Evolutionary conservation across 2,329 filamentous ascomycete genomes (phyloP).

Genomic region (Fusarium sp.): DNA sequence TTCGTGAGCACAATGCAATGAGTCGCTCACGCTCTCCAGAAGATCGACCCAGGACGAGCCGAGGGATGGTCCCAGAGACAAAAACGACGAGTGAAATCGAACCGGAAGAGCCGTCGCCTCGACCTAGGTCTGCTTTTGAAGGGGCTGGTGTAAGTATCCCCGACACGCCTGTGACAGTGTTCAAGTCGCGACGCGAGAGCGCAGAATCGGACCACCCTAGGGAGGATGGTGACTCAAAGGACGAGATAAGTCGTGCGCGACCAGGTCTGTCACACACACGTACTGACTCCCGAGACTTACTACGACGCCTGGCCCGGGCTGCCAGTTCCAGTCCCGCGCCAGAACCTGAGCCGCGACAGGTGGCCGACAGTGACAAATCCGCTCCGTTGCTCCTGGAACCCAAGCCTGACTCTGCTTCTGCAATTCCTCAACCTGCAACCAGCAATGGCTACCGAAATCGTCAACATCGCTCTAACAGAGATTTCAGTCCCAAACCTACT

Average conservation of each 20-base stretch:
- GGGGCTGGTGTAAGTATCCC: slow-evolving; percentile 50
- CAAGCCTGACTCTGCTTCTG: slow-evolving; percentile 26
- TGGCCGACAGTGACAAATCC: slow-evolving; percentile 29
- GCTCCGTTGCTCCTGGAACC: slow-evolving; percentile 18
- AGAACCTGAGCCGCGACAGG: slow-evolving; percentile 41
- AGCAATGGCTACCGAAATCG: slow-evolving; percentile 29
- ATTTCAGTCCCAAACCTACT: slow-evolving; percentile 51
- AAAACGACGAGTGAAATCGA: slow-evolving; percentile 16
- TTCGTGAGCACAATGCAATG: slow-evolving; percentile 62
- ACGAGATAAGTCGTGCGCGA: slow-evolving; percentile 29
- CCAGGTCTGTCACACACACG: slow-evolving; percentile 38
- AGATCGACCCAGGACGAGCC: slow-evolving; percentile 47
- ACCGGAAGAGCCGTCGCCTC: slow-evolving; percentile 30
- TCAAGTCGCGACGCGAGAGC: slow-evolving; percentile 44
- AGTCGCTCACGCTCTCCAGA: slow-evolving; percentile 59
- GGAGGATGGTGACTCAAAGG: slow-evolving; percentile 11
- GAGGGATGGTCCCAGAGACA: slow-evolving; percentile 19
- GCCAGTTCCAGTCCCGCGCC: slow-evolving; percentile 59
- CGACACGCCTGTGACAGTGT: slow-evolving; percentile 57
- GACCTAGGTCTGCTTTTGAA: slow-evolving; percentile 45
- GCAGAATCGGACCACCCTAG: slow-evolving; percentile 9
- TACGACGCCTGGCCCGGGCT: slow-evolving; percentile 62
- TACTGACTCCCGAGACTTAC: slow-evolving; percentile 60
- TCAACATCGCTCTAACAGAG: slow-evolving; percentile 32
- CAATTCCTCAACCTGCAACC: slow-evolving; percentile 31